These are phyloP conservation scores for Candida ponderosae DNA, from an alignment of 805 yeast genomes.

Conservation along the genomic window DNA sequence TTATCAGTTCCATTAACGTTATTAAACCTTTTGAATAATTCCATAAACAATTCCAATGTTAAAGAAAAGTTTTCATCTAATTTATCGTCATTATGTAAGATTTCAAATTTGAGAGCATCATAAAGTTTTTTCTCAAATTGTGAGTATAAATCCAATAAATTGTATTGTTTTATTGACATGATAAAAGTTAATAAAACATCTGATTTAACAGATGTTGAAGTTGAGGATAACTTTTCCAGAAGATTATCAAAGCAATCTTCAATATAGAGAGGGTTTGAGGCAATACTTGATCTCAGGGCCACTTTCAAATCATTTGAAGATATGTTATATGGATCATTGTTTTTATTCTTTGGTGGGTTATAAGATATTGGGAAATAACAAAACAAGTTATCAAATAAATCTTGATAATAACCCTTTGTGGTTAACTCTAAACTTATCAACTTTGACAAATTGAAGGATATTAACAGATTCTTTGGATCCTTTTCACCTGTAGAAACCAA, in stretches of 20 bases:
- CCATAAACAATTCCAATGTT: slow-evolving; percentile 35
- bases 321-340: slow-evolving; percentile 76
- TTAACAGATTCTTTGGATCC: slow-evolving; percentile 81
- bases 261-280: slow-evolving; percentile 56
- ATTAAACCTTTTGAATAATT: slow-evolving; percentile 37
- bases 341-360: slow-evolving; percentile 63
- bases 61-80: slow-evolving; percentile 31
- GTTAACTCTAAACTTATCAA: slow-evolving; percentile 33
- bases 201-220: slow-evolving; percentile 62
- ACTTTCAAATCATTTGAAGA: slow-evolving; percentile 64
- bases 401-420: slow-evolving; percentile 41
- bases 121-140: slow-evolving; percentile 27
- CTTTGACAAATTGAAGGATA: slow-evolving; percentile 54
- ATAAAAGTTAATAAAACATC: slow-evolving; percentile 65
- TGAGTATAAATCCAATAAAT: slow-evolving; percentile 51
- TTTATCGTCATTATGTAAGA: slow-evolving; percentile 71
- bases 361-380: slow-evolving; percentile 97
- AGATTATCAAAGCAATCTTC: slow-evolving; percentile 70
- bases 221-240: slow-evolving; percentile 70
- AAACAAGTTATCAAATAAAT: slow-evolving; percentile 79
- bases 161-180: slow-evolving; percentile 47
- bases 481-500: slow-evolving; percentile 81
- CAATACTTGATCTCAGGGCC: slow-evolving; percentile 52
- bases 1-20: slow-evolving; percentile 21
- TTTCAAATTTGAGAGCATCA: slow-evolving; percentile 84